Percentiles rank a stretch among this genome's conserved stretches.
Evolutionary conservation across 2,329 filamentous ascomycete genomes (phyloP).

Genomic region (Colletotrichum navitas): DNA sequence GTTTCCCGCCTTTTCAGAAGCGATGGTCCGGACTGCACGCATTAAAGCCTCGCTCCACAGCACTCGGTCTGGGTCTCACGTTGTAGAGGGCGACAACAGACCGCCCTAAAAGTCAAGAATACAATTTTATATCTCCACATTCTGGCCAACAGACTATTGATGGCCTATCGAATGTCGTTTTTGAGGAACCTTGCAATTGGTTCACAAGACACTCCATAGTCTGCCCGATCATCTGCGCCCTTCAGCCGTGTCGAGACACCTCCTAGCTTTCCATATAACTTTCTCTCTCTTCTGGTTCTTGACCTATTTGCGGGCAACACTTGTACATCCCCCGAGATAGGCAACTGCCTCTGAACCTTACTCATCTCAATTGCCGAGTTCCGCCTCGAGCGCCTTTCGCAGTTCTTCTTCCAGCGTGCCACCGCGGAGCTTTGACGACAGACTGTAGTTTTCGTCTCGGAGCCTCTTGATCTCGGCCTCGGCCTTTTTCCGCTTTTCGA

Average conservation of each 20-base stretch:
- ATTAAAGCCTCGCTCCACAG: background rate
- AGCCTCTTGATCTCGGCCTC: slow-evolving; percentile 4
- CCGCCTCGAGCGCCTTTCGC: background rate
- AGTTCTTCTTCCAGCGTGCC: background rate
- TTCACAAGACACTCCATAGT: no score
- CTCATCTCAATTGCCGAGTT: background rate
- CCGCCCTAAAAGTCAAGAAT: background rate
- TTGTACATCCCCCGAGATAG: background rate
- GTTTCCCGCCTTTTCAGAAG: background rate
- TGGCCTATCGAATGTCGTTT: background rate
- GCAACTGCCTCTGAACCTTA: background rate
- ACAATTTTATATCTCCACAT: no score
- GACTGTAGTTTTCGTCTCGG: background rate
- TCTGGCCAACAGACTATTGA: background rate
- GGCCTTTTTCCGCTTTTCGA: background rate
- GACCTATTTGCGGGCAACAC: background rate
- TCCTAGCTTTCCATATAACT: background rate
- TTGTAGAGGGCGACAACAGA: background rate
- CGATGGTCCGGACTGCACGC: background rate
- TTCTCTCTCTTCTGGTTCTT: background rate
- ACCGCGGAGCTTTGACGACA: background rate
- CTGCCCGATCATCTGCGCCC: background rate
- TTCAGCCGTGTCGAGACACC: background rate
- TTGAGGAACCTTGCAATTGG: no score
- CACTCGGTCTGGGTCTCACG: background rate